These are phyloP conservation scores for Salix exigua DNA, from an alignment of 345 rosid genomes.

Conservation along the genomic window DNA sequence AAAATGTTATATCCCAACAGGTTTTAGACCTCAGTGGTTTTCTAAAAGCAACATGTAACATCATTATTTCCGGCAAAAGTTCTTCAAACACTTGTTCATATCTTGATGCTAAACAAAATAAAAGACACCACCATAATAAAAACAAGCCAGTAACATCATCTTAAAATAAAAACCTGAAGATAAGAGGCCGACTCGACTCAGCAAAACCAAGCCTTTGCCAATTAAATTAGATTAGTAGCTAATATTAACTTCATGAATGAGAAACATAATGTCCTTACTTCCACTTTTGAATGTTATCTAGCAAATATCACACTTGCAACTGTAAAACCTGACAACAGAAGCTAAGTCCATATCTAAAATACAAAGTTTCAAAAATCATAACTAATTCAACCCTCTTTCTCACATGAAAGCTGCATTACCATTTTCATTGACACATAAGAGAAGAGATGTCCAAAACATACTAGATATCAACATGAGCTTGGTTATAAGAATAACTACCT, in stretches of 20 bases:
- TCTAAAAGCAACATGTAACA: neutral
- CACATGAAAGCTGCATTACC: neutral
- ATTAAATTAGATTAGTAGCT: neutral
- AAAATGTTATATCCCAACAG: neutral
- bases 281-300: neutral
- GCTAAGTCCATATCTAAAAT: neutral
- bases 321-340: neutral
- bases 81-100: neutral
- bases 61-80: no score
- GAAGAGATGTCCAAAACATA: neutral
- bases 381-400: neutral
- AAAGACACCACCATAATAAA: neutral
- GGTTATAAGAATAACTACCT: slow-evolving; percentile 39
- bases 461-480: neutral
- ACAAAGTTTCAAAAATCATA: neutral
- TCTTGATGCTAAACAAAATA: neutral
- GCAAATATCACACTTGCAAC: neutral
- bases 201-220: neutral
- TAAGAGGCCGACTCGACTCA: neutral
- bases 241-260: neutral
- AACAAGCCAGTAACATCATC: neutral
- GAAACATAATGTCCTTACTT: neutral
- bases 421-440: neutral
- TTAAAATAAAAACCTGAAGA: neutral
- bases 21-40: neutral